Evolutionary conservation across 371 early-diverging fungal species (phyloP).

Genomic region (Actinomortierella ambigua): DNA sequence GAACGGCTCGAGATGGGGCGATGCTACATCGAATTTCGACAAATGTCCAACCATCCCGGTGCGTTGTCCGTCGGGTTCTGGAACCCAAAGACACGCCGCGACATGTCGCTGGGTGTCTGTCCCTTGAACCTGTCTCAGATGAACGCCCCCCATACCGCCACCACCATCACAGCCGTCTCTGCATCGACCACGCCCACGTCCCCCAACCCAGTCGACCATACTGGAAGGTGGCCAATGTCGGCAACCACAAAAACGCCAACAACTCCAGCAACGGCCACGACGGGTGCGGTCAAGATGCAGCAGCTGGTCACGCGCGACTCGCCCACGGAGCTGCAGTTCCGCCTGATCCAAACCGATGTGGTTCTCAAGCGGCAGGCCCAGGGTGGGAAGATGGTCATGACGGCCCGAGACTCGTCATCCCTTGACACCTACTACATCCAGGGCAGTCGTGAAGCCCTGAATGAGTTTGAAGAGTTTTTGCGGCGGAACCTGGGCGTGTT

Average conservation of each 20-base stretch:
- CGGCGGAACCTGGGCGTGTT: conserved; percentile 24
- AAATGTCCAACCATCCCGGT: conserved; percentile 38
- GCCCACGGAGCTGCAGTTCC: conserved; percentile 21
- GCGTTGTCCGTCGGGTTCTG: conserved; percentile 36
- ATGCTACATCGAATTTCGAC: conserved; percentile 32
- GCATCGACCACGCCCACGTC: too few relatives aligned
- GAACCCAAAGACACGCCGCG: conserved; percentile 31
- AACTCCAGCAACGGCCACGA: too few relatives aligned
- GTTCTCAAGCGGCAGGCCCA: conserved; percentile 20
- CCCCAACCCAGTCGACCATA: too few relatives aligned
- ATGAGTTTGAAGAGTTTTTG: conserved; percentile 37
- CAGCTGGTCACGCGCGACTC: conserved; percentile 14
- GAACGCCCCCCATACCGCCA: too few relatives aligned
- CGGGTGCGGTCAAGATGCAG: too few relatives aligned
- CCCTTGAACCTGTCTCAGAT: too few relatives aligned
- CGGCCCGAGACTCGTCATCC: conserved; percentile 18
- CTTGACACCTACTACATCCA: conserved; percentile 33
- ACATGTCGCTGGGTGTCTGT: conserved; percentile 24
- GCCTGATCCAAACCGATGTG: conserved; percentile 32
- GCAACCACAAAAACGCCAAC: too few relatives aligned
- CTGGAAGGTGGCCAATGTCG: too few relatives aligned
- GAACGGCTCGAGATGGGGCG: conserved; percentile 18
- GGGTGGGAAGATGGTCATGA: conserved; percentile 9
- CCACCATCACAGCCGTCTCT: too few relatives aligned
- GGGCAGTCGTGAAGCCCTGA: conserved; percentile 24